A percentile compares a stretch with the other conserved stretches of the same genome.
Evolutionary conservation across 495 filamentous ascomycete species (phyloP).

Genomic region (Neurospora sp.): DNA sequence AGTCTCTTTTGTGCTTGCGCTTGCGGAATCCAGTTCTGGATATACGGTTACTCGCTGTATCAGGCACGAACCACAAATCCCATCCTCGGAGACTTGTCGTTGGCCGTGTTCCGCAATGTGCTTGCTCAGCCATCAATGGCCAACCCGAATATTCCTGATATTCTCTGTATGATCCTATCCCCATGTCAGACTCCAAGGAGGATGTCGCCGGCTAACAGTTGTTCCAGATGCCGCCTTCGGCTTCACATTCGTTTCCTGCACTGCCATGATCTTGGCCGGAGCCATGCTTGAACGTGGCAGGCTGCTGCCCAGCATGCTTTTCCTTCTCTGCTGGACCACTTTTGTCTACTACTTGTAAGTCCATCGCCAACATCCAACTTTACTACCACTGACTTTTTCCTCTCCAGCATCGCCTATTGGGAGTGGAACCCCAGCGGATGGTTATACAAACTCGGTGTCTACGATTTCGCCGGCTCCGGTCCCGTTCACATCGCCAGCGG

Average conservation of each 20-base stretch:
- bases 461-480: constrained; percentile 81
- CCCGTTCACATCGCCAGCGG: constrained; percentile 84
- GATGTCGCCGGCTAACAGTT: not conserved
- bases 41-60: constrained; percentile 91
- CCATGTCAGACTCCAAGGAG: not conserved
- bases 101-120: constrained; percentile 69
- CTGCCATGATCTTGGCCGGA: constrained; percentile 18
- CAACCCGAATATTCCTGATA: constrained; percentile 65
- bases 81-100: constrained; percentile 73
- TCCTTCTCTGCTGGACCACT: constrained; percentile 82
- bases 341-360: constrained; percentile 51
- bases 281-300: constrained; percentile 56
- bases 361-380: not conserved
- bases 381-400: not conserved
- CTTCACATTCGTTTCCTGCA: constrained; percentile 11
- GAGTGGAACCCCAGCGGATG: constrained; percentile 80
- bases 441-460: constrained; percentile 60
- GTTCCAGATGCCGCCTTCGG: constrained; percentile 2
- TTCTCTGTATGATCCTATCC: constrained; percentile 76
- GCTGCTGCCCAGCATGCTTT: constrained; percentile 73
- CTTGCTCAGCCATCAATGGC: constrained; percentile 68
- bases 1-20: constrained; percentile 79
- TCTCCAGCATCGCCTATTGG: constrained; percentile 73
- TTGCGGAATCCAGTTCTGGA: constrained; percentile 91
- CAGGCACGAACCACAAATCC: constrained; percentile 76